phyloP scores from a whole-genome alignment of 192 early-diverging fungal species.

The Coemansia sp. region DNA sequence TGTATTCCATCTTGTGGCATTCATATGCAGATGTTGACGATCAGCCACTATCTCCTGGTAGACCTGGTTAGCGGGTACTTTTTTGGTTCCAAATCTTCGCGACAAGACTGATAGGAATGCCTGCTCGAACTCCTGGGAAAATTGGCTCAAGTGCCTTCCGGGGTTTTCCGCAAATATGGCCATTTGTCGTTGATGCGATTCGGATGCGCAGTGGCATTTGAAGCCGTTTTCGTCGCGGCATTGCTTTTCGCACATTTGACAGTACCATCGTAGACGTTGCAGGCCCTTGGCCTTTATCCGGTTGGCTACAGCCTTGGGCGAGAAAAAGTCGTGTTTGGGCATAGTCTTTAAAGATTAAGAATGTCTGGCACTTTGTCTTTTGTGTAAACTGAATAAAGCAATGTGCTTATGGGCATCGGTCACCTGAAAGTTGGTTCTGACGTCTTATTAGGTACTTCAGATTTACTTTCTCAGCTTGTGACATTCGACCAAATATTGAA shows the following conservation, averaged over 20 bases:
- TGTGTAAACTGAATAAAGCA: too few relatives aligned
- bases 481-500: too few relatives aligned
- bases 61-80: constrained; percentile 87
- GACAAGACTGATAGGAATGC: constrained; percentile 85
- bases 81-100: constrained; percentile 72
- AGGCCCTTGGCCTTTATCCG: constrained; percentile 91
- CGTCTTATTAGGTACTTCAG: too few relatives aligned
- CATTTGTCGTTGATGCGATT: constrained; percentile 91
- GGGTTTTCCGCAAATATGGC: constrained; percentile 79
- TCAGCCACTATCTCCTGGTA: constrained; percentile 97
- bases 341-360: constrained; percentile 27
- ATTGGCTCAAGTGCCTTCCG: constrained; percentile 68
- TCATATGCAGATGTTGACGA: constrained; percentile 93
- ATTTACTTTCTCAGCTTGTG: too few relatives aligned
- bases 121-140: constrained; percentile 77
- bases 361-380: too few relatives aligned
- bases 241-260: constrained; percentile 89
- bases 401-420: too few relatives aligned
- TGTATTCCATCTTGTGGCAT: constrained; percentile 88
- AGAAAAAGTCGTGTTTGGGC: constrained; percentile 70
- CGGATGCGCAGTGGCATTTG: constrained; percentile 87
- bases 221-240: constrained; percentile 96
- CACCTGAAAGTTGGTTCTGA: too few relatives aligned
- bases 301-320: constrained; percentile 87
- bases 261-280: constrained; percentile 86